These are phyloP conservation scores for Aureobasidium sp. DNA, from an alignment of 2,329 filamentous ascomycete species.

Conservation along the genomic window DNA sequence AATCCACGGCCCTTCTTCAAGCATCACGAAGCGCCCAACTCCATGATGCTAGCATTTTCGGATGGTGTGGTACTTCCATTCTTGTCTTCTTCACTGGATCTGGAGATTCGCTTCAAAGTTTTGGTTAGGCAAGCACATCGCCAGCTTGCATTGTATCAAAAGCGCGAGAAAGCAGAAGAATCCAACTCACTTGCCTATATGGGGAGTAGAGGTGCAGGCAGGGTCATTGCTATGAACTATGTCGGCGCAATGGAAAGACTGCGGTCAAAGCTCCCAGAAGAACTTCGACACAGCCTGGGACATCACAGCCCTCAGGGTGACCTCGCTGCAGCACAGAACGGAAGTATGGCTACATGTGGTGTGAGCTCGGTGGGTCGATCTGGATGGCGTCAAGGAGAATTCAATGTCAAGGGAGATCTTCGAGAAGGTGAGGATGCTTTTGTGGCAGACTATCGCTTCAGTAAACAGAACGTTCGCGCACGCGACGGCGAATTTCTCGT, in stretches of 20 bases:
- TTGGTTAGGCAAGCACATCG: slow-evolving; percentile 33
- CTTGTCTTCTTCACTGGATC: slow-evolving; percentile 25
- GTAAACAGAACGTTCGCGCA: slow-evolving; percentile 33
- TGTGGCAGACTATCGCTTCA: slow-evolving; percentile 29
- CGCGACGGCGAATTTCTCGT: slow-evolving; percentile 39
- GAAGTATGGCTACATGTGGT: slow-evolving; percentile 34
- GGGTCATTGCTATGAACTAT: slow-evolving; percentile 37
- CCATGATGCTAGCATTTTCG: slow-evolving; percentile 39
- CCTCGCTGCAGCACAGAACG: slow-evolving; percentile 24
- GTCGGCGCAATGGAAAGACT: slow-evolving; percentile 31
- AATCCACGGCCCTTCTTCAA: slow-evolving; percentile 38
- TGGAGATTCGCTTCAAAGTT: slow-evolving; percentile 31
- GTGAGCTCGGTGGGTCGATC: slow-evolving; percentile 34
- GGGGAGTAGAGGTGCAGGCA: slow-evolving; percentile 28
- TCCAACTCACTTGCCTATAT: slow-evolving; percentile 20
- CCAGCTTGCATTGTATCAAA: slow-evolving; percentile 36
- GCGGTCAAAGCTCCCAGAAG: slow-evolving; percentile 25
- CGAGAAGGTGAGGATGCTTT: slow-evolving; percentile 26
- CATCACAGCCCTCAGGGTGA: slow-evolving; percentile 30
- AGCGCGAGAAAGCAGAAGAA: slow-evolving; percentile 23
- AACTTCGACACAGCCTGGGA: slow-evolving; percentile 17
- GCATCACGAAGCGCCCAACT: slow-evolving; percentile 29
- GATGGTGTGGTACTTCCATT: slow-evolving; percentile 39
- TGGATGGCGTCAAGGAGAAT: slow-evolving; percentile 23
- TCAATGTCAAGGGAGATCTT: slow-evolving; percentile 17